Evolutionary conservation across 495 filamentous ascomycete species (phyloP), one percentile per base, ranked within the genome.

Genomic region (Lepidopterella palustris): DNA sequence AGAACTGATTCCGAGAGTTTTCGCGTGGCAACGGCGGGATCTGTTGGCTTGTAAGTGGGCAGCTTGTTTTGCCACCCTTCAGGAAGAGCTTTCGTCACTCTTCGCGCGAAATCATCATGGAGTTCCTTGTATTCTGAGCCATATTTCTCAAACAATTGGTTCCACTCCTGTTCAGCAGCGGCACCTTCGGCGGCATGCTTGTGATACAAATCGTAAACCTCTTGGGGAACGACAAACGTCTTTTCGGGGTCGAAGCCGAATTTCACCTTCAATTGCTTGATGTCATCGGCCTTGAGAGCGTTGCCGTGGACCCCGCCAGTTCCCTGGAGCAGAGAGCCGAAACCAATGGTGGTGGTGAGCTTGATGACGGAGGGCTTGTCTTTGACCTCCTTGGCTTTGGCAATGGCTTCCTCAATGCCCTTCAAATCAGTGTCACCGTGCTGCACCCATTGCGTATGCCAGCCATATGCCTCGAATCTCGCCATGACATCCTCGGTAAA

Each of bases 351-450:
- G 69, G 93, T 99, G 65, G 86, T 93, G 59, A 99, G 85, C 79
- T 93, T 92, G 81, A 99, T 97, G 66, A 97, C 79, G 51, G 93
- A 87, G 57, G 93, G 93, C 85, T 96, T 99, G 81, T 97, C 84
- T 70, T 80, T 97, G 77, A 95, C 88, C 57, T 85, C 79, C 80
- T 92, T 83, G 70, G 83, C 85, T 77, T 87, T 81, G 75, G 84
- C 81, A 72, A 99, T 88, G 65, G 93, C 95, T 58, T 80, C 85
- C 78, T 92, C 91, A 52, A 99, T 97, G 67, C 73, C 84, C 66
- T 85, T 84, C 58, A 96, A 83, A 76, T 99, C 89, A 74, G 87
- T 74, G 79, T 99, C 89, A 75, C 93, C 93, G 64, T 97, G 84
- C 71, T 87, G 80, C 71, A 99, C 92, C 74, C 82, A 80, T 72